Evolutionary conservation across 768 basidiomycete species (phyloP).

Genomic region (Agaricus blazei): DNA sequence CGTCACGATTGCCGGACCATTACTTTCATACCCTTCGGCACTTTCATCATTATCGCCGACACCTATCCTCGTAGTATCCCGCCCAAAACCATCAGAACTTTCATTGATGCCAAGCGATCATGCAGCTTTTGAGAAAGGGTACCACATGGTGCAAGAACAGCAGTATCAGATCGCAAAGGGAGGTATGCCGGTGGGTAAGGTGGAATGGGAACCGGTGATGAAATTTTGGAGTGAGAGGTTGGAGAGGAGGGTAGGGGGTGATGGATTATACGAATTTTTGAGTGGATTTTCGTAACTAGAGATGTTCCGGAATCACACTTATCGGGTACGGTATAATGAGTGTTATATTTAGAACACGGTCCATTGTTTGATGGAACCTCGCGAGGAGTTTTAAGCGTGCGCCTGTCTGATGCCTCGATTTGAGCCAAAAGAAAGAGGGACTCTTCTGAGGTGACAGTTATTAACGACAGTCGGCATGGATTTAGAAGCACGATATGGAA

Average conservation of each 20-base stretch:
- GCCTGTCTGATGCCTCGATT: no score
- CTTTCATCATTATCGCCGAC: conserved; percentile 47
- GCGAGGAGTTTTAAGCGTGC: no score
- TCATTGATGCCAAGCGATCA: conserved; percentile 42
- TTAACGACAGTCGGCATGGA: neutral
- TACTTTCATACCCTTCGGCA: conserved; percentile 72
- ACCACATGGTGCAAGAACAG: conserved; percentile 41
- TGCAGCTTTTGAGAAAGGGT: conserved; percentile 58
- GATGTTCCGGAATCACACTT: neutral
- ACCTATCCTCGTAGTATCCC: conserved; percentile 55
- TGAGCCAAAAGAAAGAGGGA: neutral
- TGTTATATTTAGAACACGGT: conserved; percentile 1
- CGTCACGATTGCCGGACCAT: conserved; percentile 63
- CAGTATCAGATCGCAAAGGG: conserved; percentile 33
- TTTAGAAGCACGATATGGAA: neutral
- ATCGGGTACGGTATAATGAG: no score
- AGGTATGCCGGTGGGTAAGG: conserved; percentile 72
- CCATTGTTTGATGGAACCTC: neutral
- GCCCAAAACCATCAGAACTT: conserved; percentile 40
- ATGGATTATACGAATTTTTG: conserved; percentile 70
- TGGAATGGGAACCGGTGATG: conserved; percentile 85
- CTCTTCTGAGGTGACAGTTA: neutral
- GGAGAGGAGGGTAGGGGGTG: conserved; percentile 41
- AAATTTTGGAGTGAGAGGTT: conserved; percentile 77
- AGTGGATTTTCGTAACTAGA: conserved; percentile 22